Conservation (phyloP, 805 yeast genomes). For the Cyberlindnera mrakii region DNA sequence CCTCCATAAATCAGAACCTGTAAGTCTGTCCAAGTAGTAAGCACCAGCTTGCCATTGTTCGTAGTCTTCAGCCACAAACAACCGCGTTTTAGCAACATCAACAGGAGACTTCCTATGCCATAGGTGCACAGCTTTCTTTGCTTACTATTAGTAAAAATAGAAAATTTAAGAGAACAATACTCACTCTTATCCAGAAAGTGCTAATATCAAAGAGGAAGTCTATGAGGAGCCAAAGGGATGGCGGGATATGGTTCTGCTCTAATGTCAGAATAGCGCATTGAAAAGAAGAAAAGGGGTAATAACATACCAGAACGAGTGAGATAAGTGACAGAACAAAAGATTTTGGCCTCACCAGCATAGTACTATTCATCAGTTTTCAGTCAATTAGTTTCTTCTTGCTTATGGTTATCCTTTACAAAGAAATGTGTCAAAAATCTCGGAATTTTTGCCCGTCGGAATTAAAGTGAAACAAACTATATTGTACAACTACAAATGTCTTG, state of each 20-base stretch:
- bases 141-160: slow-evolving; percentile 14
- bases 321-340: slow-evolving; percentile 11
- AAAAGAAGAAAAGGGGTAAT: neutral
- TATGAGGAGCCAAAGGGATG: slow-evolving; percentile 33
- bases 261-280: slow-evolving; percentile 1
- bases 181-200: slow-evolving; percentile 32
- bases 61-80: slow-evolving; percentile 49
- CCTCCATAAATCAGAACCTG: slow-evolving; percentile 63
- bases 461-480: too few species aligned
- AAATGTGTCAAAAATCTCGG: too few species aligned
- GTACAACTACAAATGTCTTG: too few species aligned
- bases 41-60: slow-evolving; percentile 66
- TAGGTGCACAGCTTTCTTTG: slow-evolving; percentile 14
- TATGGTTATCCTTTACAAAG: too few species aligned
- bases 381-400: neutral
- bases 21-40: slow-evolving; percentile 39
- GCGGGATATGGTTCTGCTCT: slow-evolving; percentile 33
- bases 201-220: slow-evolving; percentile 36
- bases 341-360: slow-evolving; percentile 11
- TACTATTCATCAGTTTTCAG: neutral
- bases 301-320: slow-evolving; percentile 14
- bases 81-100: slow-evolving; percentile 40
- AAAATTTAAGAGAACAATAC: neutral
- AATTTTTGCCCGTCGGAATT: too few species aligned
- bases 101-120: slow-evolving; percentile 35